These are phyloP conservation scores for Neofusicoccum umdonicola DNA, from an alignment of 2,329 filamentous ascomycete species.

Conservation along the genomic window DNA sequence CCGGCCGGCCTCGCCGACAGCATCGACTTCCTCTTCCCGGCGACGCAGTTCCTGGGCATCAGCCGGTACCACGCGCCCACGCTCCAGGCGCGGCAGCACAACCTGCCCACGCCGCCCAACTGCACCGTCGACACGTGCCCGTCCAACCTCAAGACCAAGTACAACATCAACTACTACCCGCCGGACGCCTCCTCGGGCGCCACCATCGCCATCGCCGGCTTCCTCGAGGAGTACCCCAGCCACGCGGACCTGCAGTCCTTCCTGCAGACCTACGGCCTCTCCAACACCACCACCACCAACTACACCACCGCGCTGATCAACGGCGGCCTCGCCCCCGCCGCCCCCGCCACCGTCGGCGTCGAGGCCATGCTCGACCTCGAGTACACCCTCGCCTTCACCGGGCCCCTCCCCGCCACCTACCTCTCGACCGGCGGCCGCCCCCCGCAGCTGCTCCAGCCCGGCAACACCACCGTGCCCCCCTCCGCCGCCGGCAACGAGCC, in stretches of 20 bases:
- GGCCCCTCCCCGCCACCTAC: slow-evolving; percentile 54
- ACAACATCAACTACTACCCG: slow-evolving; percentile 26
- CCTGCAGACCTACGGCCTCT: slow-evolving; percentile 39
- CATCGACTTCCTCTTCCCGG: slow-evolving; percentile 52
- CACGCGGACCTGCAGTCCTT: slow-evolving; percentile 41
- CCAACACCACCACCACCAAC: slow-evolving; percentile 46
- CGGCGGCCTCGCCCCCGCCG: slow-evolving; percentile 27
- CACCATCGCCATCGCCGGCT: slow-evolving; percentile 51
- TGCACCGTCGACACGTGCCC: slow-evolving; percentile 16
- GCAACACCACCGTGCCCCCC: slow-evolving; percentile 22
- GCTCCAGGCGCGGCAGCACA: background rate
- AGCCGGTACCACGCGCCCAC: background rate
- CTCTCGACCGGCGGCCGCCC: slow-evolving; percentile 62
- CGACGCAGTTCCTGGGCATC: slow-evolving; percentile 50
- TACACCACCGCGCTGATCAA: slow-evolving; percentile 39
- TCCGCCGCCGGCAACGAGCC: slow-evolving; percentile 27
- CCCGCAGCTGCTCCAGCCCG: slow-evolving; percentile 47
- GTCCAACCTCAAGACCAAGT: slow-evolving; percentile 21
- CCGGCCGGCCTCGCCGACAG: slow-evolving; percentile 37
- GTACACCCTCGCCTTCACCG: slow-evolving; percentile 56
- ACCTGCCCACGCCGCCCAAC: background rate
- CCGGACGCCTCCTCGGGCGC: slow-evolving; percentile 46
- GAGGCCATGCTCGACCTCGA: slow-evolving; percentile 67
- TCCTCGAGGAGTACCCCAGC: slow-evolving; percentile 52
- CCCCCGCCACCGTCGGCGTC: slow-evolving; percentile 25